Evolutionary conservation across 2,329 filamentous ascomycete genomes (phyloP).

Genomic region (Xylaria multiplex): DNA sequence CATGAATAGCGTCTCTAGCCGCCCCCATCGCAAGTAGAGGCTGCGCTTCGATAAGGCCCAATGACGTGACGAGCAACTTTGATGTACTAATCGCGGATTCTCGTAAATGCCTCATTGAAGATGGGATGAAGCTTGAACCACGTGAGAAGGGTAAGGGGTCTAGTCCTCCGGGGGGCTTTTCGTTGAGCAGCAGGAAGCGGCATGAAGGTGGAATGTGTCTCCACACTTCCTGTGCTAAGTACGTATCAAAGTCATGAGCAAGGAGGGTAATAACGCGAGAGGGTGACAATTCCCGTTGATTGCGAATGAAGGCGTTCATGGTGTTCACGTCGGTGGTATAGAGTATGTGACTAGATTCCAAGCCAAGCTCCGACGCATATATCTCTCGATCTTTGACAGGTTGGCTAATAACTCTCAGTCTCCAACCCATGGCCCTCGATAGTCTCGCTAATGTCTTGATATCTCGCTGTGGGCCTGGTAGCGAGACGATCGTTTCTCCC

Average conservation of each 20-base stretch:
- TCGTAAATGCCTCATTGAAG: constrained; percentile 29
- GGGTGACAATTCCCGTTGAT: constrained; percentile 8
- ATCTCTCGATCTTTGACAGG: background rate
- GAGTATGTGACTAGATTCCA: constrained; percentile 13
- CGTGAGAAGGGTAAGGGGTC: constrained; percentile 30
- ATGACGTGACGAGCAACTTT: constrained; percentile 18
- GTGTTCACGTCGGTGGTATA: background rate
- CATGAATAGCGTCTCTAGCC: background rate
- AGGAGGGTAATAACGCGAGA: constrained; percentile 27
- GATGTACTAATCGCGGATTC: constrained; percentile 18
- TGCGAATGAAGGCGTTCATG: constrained; percentile 17
- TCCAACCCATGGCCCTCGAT: constrained; percentile 23
- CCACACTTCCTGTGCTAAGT: constrained; percentile 28
- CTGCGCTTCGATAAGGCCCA: constrained; percentile 16
- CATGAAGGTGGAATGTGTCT: constrained; percentile 23
- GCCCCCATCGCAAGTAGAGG: constrained; percentile 7
- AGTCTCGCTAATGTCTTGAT: constrained; percentile 19
- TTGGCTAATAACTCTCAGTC: constrained; percentile 9
- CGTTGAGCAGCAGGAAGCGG: constrained; percentile 27
- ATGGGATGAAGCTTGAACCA: constrained; percentile 29
- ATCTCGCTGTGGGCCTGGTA: constrained; percentile 21
- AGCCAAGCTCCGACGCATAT: constrained; percentile 13
- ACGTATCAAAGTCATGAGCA: constrained; percentile 16
- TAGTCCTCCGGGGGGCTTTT: constrained; percentile 9
- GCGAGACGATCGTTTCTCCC: constrained; percentile 26